A percentile compares a stretch with the other conserved stretches of the same genome.
Conservation (phyloP, 2,329 filamentous ascomycete genomes). For the Colletotrichum siamense region DNA sequence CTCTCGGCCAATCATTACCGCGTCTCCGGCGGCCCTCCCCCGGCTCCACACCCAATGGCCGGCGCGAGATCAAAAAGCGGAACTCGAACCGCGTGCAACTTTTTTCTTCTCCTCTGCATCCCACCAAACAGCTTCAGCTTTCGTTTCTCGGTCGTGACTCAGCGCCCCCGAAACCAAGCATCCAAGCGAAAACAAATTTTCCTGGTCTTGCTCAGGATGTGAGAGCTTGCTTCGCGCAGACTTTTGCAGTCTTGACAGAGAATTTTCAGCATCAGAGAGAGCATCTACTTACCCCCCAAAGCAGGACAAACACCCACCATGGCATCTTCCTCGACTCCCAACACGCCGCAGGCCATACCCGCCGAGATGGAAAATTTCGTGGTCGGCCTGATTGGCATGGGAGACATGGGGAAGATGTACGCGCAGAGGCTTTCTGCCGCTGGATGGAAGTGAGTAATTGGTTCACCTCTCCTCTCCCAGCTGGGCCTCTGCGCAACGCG, state of each 20-base stretch:
- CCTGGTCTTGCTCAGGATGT: slow-evolving; percentile 20
- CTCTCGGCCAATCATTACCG: slow-evolving; percentile 19
- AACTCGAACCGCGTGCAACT: neutral
- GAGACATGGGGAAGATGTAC: slow-evolving; percentile 99
- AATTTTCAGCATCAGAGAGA: neutral
- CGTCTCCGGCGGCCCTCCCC: slow-evolving; percentile 2
- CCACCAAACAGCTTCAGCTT: neutral
- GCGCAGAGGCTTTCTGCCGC: slow-evolving; percentile 85
- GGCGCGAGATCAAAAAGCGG: slow-evolving; percentile 21
- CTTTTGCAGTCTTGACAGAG: slow-evolving; percentile 1
- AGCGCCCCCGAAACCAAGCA: neutral
- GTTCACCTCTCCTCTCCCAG: slow-evolving; percentile 7
- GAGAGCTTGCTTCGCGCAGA: slow-evolving; percentile 18
- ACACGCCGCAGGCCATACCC: slow-evolving; percentile 31
- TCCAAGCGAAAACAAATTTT: neutral
- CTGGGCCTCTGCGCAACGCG: slow-evolving; percentile 5
- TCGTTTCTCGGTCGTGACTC: neutral
- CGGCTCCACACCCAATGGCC: neutral
- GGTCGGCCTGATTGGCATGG: slow-evolving; percentile 97
- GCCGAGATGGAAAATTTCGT: slow-evolving; percentile 70
- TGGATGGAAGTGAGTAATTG: slow-evolving; percentile 82
- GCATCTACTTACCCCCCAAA: neutral
- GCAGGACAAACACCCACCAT: neutral
- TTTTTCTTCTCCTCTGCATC: neutral
- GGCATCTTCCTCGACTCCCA: slow-evolving; percentile 17